Evolutionary conservation across 2,329 filamentous ascomycete species (phyloP), one percentile per base, ranked within the genome.

Genomic region (Diplocarpon mali): DNA sequence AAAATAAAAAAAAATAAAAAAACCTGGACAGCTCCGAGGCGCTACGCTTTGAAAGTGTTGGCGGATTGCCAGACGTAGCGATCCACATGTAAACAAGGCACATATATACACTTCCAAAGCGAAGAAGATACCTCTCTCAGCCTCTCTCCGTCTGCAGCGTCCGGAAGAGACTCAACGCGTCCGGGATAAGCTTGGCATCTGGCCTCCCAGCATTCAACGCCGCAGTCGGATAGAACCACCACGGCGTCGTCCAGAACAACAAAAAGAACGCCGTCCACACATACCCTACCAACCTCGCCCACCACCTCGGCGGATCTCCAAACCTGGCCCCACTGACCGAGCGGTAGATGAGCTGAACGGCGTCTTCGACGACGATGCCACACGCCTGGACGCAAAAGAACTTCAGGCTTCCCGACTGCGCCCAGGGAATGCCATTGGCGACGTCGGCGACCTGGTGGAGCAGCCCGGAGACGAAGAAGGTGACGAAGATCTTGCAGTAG

Each of bases 311-410:
- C n/a, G 37, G 24, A 16, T 36, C 24, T 12, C 7, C 20, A 24
- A 37, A 15, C 6, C 40, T 37, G 12, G 29, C 40, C 5, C 42
- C 46, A 3, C 30, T 31, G 3, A 42, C 35, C 11, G 12, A n/a
- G 13, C 46, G 35, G 52, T 55, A 62, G 1, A 57, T 15, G 7
- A 35, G 44, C 36, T 58, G 54, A 7, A 58, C 46, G 1, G 38
- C 38, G 38, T 63, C 60, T 46, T 64, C 62, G 27, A 62, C 48
- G 42, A 62, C 50, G 9, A 62, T 53, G 0, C 55, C 61, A 2
- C 59, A 4, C 1, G 48, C 42, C 6, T 56, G 53, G 1, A 49
- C 47, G 20, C 40, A 31, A 39, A 62, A 64, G 28, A 59, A 60
- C 2, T 44, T 11, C 20, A 59, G 37, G 0, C 57, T 42, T 3